Percentiles rank a stretch among this genome's conserved stretches.
phyloP scores from a whole-genome alignment of 2,329 filamentous ascomycete genomes.

The Aquanectria penicillioides region DNA sequence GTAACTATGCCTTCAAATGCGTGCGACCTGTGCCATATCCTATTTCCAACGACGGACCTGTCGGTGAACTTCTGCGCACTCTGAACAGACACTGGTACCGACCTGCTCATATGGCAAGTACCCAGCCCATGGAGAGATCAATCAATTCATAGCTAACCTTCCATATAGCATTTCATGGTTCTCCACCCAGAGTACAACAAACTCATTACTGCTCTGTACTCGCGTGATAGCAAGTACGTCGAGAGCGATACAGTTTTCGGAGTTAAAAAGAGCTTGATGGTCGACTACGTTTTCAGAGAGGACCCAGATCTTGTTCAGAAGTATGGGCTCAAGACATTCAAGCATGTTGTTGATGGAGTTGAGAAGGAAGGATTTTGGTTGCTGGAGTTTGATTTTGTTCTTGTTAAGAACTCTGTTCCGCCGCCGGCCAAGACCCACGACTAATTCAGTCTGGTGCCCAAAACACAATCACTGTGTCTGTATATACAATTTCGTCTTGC shows the following conservation, averaged over 20 bases:
- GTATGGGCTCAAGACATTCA: conserved; percentile 1
- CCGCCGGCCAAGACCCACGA: conserved; percentile 3
- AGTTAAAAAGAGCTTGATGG: conserved; percentile 80
- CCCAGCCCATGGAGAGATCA: conserved; percentile 90
- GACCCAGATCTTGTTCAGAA: neutral
- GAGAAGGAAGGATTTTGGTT: conserved; percentile 10
- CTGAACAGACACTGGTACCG: conserved; percentile 78
- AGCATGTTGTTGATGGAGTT: neutral
- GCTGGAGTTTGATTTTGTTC: conserved; percentile 1
- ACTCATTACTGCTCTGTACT: conserved; percentile 68
- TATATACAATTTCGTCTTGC: no score
- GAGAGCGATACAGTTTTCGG: conserved; percentile 87
- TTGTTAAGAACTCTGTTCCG: neutral
- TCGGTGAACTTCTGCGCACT: conserved; percentile 74
- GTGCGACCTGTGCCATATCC: conserved; percentile 87
- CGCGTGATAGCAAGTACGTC: conserved; percentile 82
- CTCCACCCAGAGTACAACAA: conserved; percentile 47
- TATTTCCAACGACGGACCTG: conserved; percentile 84
- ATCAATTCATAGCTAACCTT: no score
- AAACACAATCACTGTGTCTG: no score
- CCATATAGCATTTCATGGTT: conserved; percentile 96
- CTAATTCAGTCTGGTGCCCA: no score
- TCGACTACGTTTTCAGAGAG: conserved; percentile 55
- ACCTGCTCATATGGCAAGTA: conserved; percentile 71
- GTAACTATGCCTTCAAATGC: conserved; percentile 78